phyloP scores from a whole-genome alignment of 2,329 filamentous ascomycete genomes.

The Uncinocarpus reesii region DNA sequence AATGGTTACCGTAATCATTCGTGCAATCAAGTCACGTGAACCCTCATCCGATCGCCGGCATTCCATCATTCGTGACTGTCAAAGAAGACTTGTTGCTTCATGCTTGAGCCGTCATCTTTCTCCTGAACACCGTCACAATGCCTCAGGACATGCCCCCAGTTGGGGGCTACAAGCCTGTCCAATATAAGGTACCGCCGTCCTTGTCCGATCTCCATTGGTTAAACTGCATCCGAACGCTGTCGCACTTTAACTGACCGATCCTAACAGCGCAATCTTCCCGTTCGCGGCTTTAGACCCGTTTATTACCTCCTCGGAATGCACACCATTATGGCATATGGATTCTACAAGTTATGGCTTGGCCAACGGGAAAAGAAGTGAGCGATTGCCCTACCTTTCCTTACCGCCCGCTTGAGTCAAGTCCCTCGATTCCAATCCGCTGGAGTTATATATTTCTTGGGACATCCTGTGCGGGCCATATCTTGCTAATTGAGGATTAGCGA shows the following conservation, averaged over 20 bases:
- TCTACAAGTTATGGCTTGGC: slow-evolving; percentile 73
- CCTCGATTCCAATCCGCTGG: background rate
- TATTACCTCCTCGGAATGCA: slow-evolving; percentile 68
- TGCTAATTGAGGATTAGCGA: slow-evolving; percentile 50
- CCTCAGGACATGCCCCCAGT: slow-evolving; percentile 93
- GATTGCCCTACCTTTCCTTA: slow-evolving; percentile 16
- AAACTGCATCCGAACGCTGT: background rate
- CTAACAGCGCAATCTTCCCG: slow-evolving; percentile 84
- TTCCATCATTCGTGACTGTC: background rate
- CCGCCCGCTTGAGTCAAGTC: background rate
- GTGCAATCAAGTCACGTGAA: slow-evolving; percentile 8
- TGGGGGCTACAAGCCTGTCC: slow-evolving; percentile 90
- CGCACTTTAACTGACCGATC: slow-evolving; percentile 2
- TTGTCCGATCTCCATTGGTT: background rate
- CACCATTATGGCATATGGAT: slow-evolving; percentile 75
- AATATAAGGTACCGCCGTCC: slow-evolving; percentile 66
- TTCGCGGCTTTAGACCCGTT: slow-evolving; percentile 76
- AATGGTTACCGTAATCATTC: no score
- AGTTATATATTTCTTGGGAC: background rate
- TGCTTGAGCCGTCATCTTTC: background rate
- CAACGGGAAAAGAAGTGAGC: slow-evolving; percentile 87
- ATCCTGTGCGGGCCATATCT: no score
- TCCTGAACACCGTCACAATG: slow-evolving; percentile 47
- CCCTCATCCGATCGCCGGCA: background rate
- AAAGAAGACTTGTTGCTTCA: background rate